phyloP scores from a whole-genome alignment of 1,284 basidiomycete species.

The Schizophyllum amplum region DNA sequence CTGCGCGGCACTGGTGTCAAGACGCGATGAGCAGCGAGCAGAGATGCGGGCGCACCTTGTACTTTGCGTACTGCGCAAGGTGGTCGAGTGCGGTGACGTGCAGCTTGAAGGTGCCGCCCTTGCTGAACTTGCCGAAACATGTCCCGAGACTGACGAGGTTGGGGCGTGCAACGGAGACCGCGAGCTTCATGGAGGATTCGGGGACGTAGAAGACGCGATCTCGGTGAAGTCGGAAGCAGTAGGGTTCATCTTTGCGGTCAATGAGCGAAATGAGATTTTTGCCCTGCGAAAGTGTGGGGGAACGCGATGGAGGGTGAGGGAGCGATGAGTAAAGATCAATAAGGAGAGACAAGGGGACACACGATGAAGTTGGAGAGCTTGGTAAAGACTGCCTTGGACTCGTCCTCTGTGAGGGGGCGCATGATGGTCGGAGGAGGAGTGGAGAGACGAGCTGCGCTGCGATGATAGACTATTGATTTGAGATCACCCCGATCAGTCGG shows the following conservation, averaged over 20 bases:
- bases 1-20: constrained; percentile 30
- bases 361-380: constrained; percentile 92
- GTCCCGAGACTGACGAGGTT: constrained; percentile 93
- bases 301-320: constrained; percentile 1
- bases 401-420: constrained; percentile 82
- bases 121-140: constrained; percentile 97
- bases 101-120: constrained; percentile 96
- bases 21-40: background rate
- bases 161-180: constrained; percentile 86
- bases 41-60: constrained; percentile 61
- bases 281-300: constrained; percentile 43
- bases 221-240: constrained; percentile 88
- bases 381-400: constrained; percentile 81
- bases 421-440: constrained; percentile 27
- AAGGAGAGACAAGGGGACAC: constrained; percentile 18
- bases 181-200: constrained; percentile 87
- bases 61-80: constrained; percentile 94
- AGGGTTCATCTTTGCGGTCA: constrained; percentile 76
- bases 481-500: background rate
- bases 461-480: background rate
- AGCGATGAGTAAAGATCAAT: background rate
- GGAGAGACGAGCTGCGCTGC: background rate
- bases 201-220: constrained; percentile 94
- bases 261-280: constrained; percentile 89
- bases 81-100: constrained; percentile 93